Evolutionary conservation across 1,139 yeast genomes (phyloP).

Genomic region (Yamadazyma oceani): DNA sequence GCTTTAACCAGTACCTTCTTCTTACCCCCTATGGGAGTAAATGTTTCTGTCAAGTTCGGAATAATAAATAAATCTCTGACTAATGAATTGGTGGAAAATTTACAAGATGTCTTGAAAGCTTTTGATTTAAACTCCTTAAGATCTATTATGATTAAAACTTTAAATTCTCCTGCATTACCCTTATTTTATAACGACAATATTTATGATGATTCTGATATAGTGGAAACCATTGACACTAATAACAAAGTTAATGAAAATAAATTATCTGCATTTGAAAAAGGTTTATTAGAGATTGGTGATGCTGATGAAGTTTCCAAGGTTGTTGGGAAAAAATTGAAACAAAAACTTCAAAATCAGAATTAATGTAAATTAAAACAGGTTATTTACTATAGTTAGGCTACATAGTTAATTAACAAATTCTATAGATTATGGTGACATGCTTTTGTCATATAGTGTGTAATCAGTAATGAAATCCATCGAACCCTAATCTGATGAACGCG

Average conservation of each 20-base stretch:
- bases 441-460: too few species aligned
- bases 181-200: constrained; percentile 67
- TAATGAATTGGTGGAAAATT: constrained; percentile 47
- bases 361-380: too few species aligned
- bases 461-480: too few species aligned
- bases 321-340: constrained; percentile 40
- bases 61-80: constrained; percentile 39
- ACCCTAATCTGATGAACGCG: too few species aligned
- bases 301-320: constrained; percentile 60
- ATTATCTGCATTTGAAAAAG: constrained; percentile 66
- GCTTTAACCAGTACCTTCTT: constrained; percentile 59
- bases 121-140: constrained; percentile 50
- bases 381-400: too few species aligned
- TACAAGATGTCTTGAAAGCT: constrained; percentile 53
- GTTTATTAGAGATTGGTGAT: constrained; percentile 77
- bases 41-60: constrained; percentile 69
- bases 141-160: constrained; percentile 67
- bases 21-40: constrained; percentile 74
- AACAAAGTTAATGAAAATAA: constrained; percentile 29
- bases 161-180: constrained; percentile 80
- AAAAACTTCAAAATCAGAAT: constrained; percentile 13
- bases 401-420: too few species aligned
- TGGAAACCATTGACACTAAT: constrained; percentile 24
- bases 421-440: too few species aligned
- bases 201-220: constrained; percentile 38